Evolutionary conservation across 768 basidiomycete genomes (phyloP).

Genomic region (Leccinum truebloodii): DNA sequence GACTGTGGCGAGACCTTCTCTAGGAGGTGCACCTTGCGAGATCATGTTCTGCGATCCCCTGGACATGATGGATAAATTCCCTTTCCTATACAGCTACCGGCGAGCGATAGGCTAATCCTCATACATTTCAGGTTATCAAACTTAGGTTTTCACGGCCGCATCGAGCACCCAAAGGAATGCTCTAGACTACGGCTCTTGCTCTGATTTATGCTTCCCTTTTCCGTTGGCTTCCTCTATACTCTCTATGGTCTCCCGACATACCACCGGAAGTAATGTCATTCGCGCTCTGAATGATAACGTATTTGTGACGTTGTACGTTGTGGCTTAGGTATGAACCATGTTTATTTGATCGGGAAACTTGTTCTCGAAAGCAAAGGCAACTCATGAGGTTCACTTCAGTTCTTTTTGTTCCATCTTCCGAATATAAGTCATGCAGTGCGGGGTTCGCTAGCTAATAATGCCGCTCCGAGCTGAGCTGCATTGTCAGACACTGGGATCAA

Average conservation of each 20-base stretch:
- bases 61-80: not conserved
- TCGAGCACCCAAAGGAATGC: not conserved
- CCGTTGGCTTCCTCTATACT: not conserved
- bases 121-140: not conserved
- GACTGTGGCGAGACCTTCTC: not conserved
- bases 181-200: not conserved
- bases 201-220: not conserved
- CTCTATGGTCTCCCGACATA: not conserved
- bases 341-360: not conserved
- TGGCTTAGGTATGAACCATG: constrained; percentile 12
- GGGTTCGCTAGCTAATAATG: not conserved
- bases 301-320: not conserved
- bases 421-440: not conserved
- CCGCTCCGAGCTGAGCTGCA: not conserved
- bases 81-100: not conserved
- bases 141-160: not conserved
- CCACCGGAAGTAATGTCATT: not conserved
- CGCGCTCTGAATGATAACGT: not conserved
- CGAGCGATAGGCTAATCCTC: not conserved
- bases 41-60: not conserved
- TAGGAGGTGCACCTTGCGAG: not conserved
- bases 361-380: not conserved
- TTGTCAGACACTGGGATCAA: too few species aligned
- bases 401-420: not conserved
- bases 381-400: not conserved